Evolutionary conservation across 768 basidiomycete genomes (phyloP), one percentile per base, ranked within the genome.

Genomic region (Lactarius indigo): DNA sequence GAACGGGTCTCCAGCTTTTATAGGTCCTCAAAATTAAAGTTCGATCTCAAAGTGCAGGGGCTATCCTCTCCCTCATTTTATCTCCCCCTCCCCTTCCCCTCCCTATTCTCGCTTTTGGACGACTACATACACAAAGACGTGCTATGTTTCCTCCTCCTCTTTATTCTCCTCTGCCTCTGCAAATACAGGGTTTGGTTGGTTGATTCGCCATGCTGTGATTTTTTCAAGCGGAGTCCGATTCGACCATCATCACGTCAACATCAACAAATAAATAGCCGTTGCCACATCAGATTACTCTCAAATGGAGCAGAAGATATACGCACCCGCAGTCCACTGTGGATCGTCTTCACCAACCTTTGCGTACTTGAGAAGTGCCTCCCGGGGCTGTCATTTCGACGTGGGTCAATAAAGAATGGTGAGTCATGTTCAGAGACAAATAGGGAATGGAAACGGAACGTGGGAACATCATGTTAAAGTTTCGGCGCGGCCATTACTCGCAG

Each of bases 281-380:
- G 28, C 50, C 72, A 39, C 74, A 76, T 71, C 70, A 74, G 69
- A 68, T 50, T 44, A 31, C 30, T 61, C 41, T 23, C 18, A 47
- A 37, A n/a, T 50, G 56, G 63, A 57, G 56, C 39, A 50, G 64
- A 52, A 58, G 56, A 13, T 10, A 59, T 60, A 81, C 90, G 80
- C 75, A 94, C 94, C 94, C 80, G 76, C 78, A 56, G 94, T 92
- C 89, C 90, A 94, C 73, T 87, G 84, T 61, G 91, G 93, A 75
- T 96, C 89, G 68, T 84, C 79, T 54, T 92, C 89, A 68, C 88
- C 88, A 64, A 78, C 75, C 20, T 89, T 79, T 39, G 97, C 97
- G 72, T 95, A 98, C 78, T 88, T 94, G 82, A 98, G 90, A 64
- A 99, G 80, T 4, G 97, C 97, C 79, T 97, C 96, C 68, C 97